These are phyloP conservation scores for Citrullus amarus DNA, from an alignment of 306 rosid genomes.

Conservation along the genomic window DNA sequence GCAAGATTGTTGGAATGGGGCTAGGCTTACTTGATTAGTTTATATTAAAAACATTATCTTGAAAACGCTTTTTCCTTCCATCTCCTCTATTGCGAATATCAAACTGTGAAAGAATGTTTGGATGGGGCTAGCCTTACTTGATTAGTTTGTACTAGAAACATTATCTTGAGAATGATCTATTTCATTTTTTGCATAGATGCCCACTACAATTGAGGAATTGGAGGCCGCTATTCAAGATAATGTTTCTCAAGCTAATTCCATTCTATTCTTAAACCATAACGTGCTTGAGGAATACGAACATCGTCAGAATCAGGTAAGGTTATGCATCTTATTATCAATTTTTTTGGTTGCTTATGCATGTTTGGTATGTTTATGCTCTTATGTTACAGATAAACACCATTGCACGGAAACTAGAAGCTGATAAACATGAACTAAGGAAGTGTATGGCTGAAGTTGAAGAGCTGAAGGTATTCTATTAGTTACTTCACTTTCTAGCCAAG, in stretches of 20 bases:
- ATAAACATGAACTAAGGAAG: constrained; percentile 37
- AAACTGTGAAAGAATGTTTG: background rate
- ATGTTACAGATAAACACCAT: constrained; percentile 50
- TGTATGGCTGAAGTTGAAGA: constrained; percentile 42
- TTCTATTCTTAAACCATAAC: constrained; percentile 59
- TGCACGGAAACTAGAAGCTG: constrained; percentile 52
- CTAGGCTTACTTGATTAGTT: background rate
- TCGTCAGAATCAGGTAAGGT: constrained; percentile 53
- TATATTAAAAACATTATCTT: background rate
- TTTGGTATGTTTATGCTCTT: constrained; percentile 6
- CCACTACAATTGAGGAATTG: constrained; percentile 84
- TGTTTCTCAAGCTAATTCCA: constrained; percentile 66
- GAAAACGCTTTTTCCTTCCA: background rate
- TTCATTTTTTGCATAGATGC: constrained; percentile 45
- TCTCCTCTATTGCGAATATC: background rate
- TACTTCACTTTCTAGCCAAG: constrained; percentile 2
- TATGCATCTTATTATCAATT: background rate
- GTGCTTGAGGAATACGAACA: constrained; percentile 71
- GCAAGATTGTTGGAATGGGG: background rate
- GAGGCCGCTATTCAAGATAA: constrained; percentile 78
- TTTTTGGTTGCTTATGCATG: background rate
- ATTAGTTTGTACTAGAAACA: background rate
- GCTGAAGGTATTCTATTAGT: constrained; percentile 38
- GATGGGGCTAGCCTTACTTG: background rate
- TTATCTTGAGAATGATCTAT: background rate